Evolutionary conservation across 495 filamentous ascomycete species (phyloP).

Genomic region (Hypomontagnella submonticulosa): DNA sequence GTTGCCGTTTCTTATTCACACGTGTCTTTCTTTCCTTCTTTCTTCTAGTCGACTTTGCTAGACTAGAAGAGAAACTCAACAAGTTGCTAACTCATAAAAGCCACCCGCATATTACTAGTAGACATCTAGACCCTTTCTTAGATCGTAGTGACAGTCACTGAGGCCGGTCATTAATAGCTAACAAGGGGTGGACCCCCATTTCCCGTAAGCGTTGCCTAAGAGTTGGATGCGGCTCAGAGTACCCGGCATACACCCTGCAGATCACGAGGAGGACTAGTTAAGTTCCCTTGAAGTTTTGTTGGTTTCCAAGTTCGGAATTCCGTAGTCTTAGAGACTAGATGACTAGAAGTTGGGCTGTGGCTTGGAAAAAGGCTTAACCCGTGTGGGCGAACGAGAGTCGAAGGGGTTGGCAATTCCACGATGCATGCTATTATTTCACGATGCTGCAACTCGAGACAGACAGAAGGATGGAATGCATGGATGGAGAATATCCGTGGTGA

Average conservation of each 20-base stretch:
- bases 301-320: background rate
- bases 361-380: conserved; percentile 1
- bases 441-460: conserved; percentile 15
- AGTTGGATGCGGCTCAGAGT: conserved; percentile 40
- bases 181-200: conserved; percentile 9
- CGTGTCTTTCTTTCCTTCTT: background rate
- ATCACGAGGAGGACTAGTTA: conserved; percentile 18
- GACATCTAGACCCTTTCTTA: conserved; percentile 22
- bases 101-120: background rate
- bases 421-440: conserved; percentile 11
- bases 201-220: conserved; percentile 17
- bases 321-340: background rate
- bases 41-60: conserved; percentile 1
- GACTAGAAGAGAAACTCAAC: background rate
- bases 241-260: conserved; percentile 20
- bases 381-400: background rate
- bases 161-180: background rate
- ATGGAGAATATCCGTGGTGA: conserved; percentile 4
- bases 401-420: conserved; percentile 1
- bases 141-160: background rate
- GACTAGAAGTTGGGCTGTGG: background rate
- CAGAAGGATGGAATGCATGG: background rate
- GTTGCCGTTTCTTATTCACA: background rate
- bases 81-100: conserved; percentile 2
- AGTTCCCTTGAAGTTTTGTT: conserved; percentile 1